A percentile compares a stretch with the other conserved stretches of the same genome.
Conservation (phyloP, 2,329 filamentous ascomycete genomes). For the Scytalidium lignicola region DNA sequence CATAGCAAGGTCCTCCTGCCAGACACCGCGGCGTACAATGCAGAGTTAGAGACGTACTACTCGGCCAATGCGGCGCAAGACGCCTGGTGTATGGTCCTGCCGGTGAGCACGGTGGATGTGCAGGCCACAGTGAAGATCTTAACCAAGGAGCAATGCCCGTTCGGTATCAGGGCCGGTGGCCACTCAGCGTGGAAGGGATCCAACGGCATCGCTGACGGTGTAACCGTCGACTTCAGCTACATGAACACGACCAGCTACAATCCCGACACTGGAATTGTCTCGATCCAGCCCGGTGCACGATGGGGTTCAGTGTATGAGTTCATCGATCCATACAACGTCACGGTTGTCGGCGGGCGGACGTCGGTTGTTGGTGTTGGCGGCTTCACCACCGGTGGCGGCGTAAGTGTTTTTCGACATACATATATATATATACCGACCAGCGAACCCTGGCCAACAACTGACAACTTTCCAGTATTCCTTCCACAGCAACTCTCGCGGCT, state of each 20-base stretch:
- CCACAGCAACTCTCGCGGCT: slow-evolving; percentile 38
- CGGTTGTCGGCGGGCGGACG: slow-evolving; percentile 31
- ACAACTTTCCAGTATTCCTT: slow-evolving; percentile 27
- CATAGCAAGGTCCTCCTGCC: slow-evolving; percentile 27
- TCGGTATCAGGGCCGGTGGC: slow-evolving; percentile 46
- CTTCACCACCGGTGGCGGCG: slow-evolving; percentile 27
- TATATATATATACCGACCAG: slow-evolving; percentile 12
- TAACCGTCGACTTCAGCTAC: slow-evolving; percentile 39
- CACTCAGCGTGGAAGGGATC: slow-evolving; percentile 42
- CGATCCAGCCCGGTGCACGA: slow-evolving; percentile 29
- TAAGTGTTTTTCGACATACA: slow-evolving; percentile 20
- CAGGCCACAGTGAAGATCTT: slow-evolving; percentile 31
- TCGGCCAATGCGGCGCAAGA: slow-evolving; percentile 30
- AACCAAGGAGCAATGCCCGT: slow-evolving; percentile 33
- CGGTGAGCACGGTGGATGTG: slow-evolving; percentile 31
- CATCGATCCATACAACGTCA: slow-evolving; percentile 26
- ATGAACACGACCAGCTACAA: slow-evolving; percentile 17
- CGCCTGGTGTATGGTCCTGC: slow-evolving; percentile 33
- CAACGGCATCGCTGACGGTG: slow-evolving; percentile 38
- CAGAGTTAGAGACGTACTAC: slow-evolving; percentile 32
- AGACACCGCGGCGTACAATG: slow-evolving; percentile 21
- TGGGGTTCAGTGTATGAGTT: slow-evolving; percentile 33
- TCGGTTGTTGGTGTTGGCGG: slow-evolving; percentile 34
- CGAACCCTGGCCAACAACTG: slow-evolving; percentile 12
- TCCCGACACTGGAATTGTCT: slow-evolving; percentile 21